Percentiles rank a stretch among this genome's conserved stretches.
Conservation (phyloP, 345 rosid genomes). For the Populus euphratica region DNA sequence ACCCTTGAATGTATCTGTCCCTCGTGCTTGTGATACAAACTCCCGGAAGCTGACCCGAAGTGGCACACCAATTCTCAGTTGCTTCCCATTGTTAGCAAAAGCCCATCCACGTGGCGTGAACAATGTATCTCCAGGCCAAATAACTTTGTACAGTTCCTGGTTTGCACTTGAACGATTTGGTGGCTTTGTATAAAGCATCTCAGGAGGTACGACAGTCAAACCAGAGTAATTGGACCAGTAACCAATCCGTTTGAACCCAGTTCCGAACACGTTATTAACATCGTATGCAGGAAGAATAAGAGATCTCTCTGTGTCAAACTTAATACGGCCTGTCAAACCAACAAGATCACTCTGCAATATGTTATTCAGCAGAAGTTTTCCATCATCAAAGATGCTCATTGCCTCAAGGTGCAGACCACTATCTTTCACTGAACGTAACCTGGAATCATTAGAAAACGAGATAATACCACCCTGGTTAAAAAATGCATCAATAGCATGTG, state of each 20-base stretch:
- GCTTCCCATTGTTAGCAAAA: conserved; percentile 84
- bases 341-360: conserved; percentile 54
- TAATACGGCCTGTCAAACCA: conserved; percentile 76
- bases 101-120: conserved; percentile 91
- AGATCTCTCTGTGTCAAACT: conserved; percentile 55
- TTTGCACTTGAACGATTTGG: conserved; percentile 57
- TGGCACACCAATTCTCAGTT: conserved; percentile 77
- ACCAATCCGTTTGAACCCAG: conserved; percentile 74
- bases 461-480: conserved; percentile 67
- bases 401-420: conserved; percentile 67
- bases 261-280: conserved; percentile 76
- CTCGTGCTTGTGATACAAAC: conserved; percentile 65
- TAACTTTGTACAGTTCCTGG: conserved; percentile 55
- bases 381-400: conserved; percentile 60
- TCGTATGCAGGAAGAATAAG: conserved; percentile 71
- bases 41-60: conserved; percentile 65
- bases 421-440: conserved; percentile 36
- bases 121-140: conserved; percentile 93
- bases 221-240: conserved; percentile 93
- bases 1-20: conserved; percentile 66
- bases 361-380: conserved; percentile 51
- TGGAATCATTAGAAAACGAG: conserved; percentile 74
- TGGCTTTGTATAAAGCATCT: conserved; percentile 46
- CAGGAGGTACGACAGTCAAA: conserved; percentile 66
- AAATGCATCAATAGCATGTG: conserved; percentile 67